Evolutionary conservation across 345 rosid species (phyloP).

Genomic region (Excoecaria agallocha): DNA sequence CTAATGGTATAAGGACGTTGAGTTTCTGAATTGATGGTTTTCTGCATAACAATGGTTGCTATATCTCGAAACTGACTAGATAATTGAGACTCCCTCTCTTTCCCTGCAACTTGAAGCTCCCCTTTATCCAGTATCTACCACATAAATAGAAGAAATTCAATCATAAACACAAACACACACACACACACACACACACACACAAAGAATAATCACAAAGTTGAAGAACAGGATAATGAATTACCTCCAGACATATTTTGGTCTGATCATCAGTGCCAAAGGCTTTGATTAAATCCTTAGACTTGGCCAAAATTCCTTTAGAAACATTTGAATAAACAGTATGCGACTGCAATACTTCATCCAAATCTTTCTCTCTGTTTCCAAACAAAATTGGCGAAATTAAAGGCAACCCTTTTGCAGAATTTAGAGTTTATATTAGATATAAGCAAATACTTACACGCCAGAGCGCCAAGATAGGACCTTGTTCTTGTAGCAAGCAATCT

Average conservation of each 20-base stretch:
- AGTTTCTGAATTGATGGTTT: conserved; percentile 89
- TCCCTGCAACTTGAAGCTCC: conserved; percentile 97
- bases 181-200: background rate
- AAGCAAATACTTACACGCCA: conserved; percentile 62
- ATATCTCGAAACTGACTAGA: conserved; percentile 93
- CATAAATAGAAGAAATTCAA: background rate
- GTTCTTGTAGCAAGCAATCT: conserved; percentile 96
- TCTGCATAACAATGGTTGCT: conserved; percentile 94
- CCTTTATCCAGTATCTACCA: conserved; percentile 86
- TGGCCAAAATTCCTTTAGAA: conserved; percentile 90
- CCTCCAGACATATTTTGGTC: conserved; percentile 74
- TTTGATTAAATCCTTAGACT: conserved; percentile 63
- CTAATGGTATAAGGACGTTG: conserved; percentile 90
- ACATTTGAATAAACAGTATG: conserved; percentile 89
- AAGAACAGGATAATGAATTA: conserved; percentile 11
- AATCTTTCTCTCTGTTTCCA: conserved; percentile 73
- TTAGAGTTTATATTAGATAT: background rate
- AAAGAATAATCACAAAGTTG: background rate
- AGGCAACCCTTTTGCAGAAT: background rate
- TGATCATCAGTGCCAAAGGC: conserved; percentile 85
- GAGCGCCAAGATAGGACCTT: conserved; percentile 99
- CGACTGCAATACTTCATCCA: conserved; percentile 94
- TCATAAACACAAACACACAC: no score
- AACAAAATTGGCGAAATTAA: background rate
- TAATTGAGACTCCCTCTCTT: conserved; percentile 89